Conservation (phyloP, 2,329 filamentous ascomycete species). For the Elsinoe fawcettii region DNA sequence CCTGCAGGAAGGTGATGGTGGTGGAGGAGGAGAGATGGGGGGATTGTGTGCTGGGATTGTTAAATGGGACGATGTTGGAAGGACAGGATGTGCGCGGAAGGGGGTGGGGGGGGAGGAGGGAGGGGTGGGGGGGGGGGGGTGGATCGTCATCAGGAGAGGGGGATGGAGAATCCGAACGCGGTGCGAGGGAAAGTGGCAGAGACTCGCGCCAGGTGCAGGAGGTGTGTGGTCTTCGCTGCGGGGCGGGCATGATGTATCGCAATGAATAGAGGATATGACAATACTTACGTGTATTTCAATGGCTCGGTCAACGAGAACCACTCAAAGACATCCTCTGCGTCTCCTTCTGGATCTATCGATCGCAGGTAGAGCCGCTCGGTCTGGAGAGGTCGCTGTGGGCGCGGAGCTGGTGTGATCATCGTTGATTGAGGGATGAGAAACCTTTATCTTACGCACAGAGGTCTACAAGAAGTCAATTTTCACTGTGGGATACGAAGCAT, state of each 20-base stretch:
- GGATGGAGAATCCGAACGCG: neutral
- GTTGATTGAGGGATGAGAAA: too few species aligned
- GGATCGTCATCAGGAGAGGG: too few species aligned
- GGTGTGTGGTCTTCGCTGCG: too few species aligned
- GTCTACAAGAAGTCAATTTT: too few species aligned
- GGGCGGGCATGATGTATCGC: neutral
- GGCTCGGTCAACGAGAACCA: neutral
- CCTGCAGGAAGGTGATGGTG: neutral
- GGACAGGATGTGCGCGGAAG: neutral
- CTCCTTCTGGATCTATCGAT: slow-evolving; percentile 4
- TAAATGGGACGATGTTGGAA: neutral
- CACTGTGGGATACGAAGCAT: too few species aligned
- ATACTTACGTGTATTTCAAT: slow-evolving; percentile 4
- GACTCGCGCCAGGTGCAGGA: too few species aligned
- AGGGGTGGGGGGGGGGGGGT: too few species aligned
- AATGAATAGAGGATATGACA: neutral
- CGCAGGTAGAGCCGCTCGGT: slow-evolving; percentile 7
- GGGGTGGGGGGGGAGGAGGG: too few species aligned
- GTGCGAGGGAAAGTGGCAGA: neutral
- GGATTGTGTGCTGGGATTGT: neutral
- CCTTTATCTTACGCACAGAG: too few species aligned
- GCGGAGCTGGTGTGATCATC: neutral
- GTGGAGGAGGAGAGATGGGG: neutral
- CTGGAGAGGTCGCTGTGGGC: neutral
- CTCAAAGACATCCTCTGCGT: slow-evolving; percentile 7